Evolutionary conservation across 2,329 filamentous ascomycete species (phyloP), one percentile per base, ranked within the genome.

Genomic region (Penicillium sp.): DNA sequence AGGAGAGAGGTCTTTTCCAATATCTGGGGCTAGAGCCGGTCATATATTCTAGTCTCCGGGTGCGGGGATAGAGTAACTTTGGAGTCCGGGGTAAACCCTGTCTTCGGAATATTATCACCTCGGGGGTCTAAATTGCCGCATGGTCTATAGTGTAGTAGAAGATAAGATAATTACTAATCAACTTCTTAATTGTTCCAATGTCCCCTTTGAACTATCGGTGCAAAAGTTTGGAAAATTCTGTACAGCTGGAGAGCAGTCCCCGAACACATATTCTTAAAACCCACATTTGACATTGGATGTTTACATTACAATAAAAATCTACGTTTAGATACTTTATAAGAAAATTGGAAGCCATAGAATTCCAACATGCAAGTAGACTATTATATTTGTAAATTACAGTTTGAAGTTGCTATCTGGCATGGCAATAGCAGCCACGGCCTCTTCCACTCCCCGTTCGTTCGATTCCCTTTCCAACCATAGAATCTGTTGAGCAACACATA

Each of bases 401-500:
- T 41, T 22, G 13, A 22, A 19, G 63, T 56, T 5, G 58, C 61
- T 43, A 64, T 64, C 11, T 61, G 59, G 61, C 63, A 29, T 29
- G 22, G 49, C 31, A 48, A 58, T 49, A 9, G 48, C 44, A 5
- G 41, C 31, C 29, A 61, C n/a, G 11, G 59, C 59, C 41, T 64
- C 53, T 29, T 59, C 52, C 13, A 67, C 52, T 13, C 53, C 58
- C 19, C 53, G 43, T 31, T 61, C 49, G n/a, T 52, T 58, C 6
- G 56, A 51, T 22, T 53, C 39, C 26, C 49, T 53, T 51, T 68
- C 65, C 7, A 58, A 41, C 65, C 65, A 68, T 13, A 68, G 44
- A 39, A 57, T 52, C 37, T 65, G 61, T 45, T 68, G 65, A 5
- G 65, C 64, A 53, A 66, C 53, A 49, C 58, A 60, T 19, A 63